These are phyloP conservation scores for Phellinidium pouzarii DNA, from an alignment of 1,284 basidiomycete genomes.

Conservation along the genomic window DNA sequence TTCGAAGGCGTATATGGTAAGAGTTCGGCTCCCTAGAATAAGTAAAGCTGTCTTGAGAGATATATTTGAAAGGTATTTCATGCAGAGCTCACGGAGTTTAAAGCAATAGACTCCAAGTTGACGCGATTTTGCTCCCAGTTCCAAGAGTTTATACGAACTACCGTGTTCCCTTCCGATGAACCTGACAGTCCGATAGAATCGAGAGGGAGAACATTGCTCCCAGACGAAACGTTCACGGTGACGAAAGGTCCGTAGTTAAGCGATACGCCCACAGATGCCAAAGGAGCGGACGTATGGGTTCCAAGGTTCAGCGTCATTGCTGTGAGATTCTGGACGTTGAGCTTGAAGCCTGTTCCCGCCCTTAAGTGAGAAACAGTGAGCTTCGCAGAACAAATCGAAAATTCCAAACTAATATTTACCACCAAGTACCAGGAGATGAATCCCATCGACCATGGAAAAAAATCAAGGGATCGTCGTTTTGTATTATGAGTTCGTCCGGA, in stretches of 20 bases:
- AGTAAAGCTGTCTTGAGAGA: background rate
- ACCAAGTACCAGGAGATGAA: constrained; percentile 33
- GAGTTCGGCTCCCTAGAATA: constrained; percentile 37
- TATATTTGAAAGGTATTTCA: background rate
- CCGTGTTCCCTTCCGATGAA: constrained; percentile 21
- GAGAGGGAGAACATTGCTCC: constrained; percentile 40
- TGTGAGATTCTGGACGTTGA: constrained; percentile 38
- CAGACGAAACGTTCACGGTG: constrained; percentile 43
- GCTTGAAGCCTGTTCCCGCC: constrained; percentile 51
- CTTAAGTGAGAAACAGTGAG: constrained; percentile 26
- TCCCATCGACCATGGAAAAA: constrained; percentile 37
- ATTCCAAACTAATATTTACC: constrained; percentile 24
- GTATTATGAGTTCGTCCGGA: constrained; percentile 19
- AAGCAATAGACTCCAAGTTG: constrained; percentile 39
- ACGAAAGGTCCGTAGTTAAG: constrained; percentile 41
- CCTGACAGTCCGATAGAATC: constrained; percentile 1
- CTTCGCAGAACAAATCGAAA: background rate
- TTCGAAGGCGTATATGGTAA: constrained; percentile 41
- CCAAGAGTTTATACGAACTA: constrained; percentile 45
- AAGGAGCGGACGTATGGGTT: constrained; percentile 40
- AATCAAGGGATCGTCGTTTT: constrained; percentile 29
- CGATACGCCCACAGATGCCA: constrained; percentile 41
- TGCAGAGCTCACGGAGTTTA: constrained; percentile 41
- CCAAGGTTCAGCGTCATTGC: constrained; percentile 44
- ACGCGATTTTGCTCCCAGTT: constrained; percentile 56